Evolutionary conservation across 2,329 filamentous ascomycete genomes (phyloP).

Genomic region (Diatrype stigma): DNA sequence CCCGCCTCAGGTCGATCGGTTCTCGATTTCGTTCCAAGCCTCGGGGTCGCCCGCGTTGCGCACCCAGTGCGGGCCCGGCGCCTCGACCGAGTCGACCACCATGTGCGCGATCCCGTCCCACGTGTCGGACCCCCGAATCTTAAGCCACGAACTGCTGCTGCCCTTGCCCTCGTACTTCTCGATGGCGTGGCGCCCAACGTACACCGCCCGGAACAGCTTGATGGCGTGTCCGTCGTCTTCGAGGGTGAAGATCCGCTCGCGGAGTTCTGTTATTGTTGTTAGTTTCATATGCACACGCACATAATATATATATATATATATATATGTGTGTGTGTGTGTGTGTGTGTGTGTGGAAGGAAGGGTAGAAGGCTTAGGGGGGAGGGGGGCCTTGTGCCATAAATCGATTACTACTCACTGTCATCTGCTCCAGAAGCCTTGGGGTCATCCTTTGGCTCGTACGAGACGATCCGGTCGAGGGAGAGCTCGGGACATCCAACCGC

Average conservation of each 20-base stretch:
- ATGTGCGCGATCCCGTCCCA: conserved; percentile 61
- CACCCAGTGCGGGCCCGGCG: conserved; percentile 52
- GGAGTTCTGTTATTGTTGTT: conserved; percentile 34
- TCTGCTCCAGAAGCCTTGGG: conserved; percentile 27
- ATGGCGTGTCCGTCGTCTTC: conserved; percentile 77
- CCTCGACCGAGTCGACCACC: conserved; percentile 58
- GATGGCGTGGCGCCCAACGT: conserved; percentile 55
- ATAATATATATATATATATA: too few relatives aligned
- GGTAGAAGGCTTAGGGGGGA: not conserved
- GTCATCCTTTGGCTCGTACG: conserved; percentile 52
- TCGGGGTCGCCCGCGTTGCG: conserved; percentile 58
- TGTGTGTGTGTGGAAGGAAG: not conserved
- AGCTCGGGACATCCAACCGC: conserved; percentile 62
- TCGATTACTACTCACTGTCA: conserved; percentile 33
- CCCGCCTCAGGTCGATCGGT: too few relatives aligned
- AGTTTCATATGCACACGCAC: too few relatives aligned
- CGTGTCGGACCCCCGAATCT: conserved; percentile 49
- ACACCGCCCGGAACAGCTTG: conserved; percentile 70
- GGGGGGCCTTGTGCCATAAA: not conserved
- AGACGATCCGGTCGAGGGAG: conserved; percentile 51
- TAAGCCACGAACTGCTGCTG: conserved; percentile 43
- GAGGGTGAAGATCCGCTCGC: conserved; percentile 42
- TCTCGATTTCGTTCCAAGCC: conserved; percentile 52
- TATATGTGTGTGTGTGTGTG: conserved; percentile 6
- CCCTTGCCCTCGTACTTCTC: conserved; percentile 35